phyloP scores from a whole-genome alignment of 345 rosid species.

The Eucalyptus sideroxylon region DNA sequence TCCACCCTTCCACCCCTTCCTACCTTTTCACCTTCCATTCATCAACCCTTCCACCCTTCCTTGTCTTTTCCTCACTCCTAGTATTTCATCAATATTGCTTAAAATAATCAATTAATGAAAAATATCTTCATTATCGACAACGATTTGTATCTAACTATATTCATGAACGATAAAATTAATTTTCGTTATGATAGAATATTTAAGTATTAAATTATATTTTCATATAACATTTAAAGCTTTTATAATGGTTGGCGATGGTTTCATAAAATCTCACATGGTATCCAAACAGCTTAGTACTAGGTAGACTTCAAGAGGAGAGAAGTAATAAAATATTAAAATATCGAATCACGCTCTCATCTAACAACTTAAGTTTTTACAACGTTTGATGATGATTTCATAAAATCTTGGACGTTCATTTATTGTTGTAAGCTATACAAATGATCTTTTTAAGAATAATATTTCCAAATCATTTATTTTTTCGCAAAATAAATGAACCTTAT shows the following conservation, averaged over 20 bases:
- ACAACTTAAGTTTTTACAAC: neutral
- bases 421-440: neutral
- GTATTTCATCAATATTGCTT: neutral
- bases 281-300: fast-evolving
- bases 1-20: neutral
- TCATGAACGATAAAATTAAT: neutral
- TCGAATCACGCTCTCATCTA: fast-evolving
- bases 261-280: neutral
- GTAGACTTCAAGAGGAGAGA: neutral
- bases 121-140: neutral
- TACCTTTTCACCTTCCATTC: neutral
- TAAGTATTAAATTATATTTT: no score
- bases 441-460: neutral
- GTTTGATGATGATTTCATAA: fast-evolving
- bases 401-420: neutral
- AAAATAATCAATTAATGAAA: neutral
- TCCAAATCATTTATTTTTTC: neutral
- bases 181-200: neutral
- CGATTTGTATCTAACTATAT: neutral
- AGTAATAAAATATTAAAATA: no score
- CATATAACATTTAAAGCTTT: no score
- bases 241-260: neutral
- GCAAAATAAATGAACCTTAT: neutral
- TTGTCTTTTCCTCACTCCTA: no score
- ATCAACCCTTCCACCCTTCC: neutral